Conservation (phyloP, 805 yeast genomes). For the Kuraishia cidri region DNA sequence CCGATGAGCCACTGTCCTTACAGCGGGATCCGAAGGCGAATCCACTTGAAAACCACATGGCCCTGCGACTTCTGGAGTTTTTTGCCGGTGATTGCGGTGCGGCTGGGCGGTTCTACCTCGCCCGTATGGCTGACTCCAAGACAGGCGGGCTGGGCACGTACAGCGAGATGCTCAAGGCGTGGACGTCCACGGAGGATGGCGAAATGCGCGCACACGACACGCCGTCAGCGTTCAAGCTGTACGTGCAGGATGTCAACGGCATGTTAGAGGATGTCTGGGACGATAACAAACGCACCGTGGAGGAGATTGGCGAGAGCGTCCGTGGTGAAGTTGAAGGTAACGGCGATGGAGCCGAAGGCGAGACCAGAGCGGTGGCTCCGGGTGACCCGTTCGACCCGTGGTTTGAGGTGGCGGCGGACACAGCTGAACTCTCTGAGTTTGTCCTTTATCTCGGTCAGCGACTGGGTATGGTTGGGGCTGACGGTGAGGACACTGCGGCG, state of each 20-base stretch:
- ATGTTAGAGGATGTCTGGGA: conserved; percentile 90
- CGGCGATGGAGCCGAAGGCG: conserved; percentile 79
- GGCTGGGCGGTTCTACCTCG: background rate
- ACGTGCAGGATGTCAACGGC: background rate
- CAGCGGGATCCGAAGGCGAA: background rate
- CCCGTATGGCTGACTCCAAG: background rate
- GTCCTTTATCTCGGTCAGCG: background rate
- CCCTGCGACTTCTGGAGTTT: background rate
- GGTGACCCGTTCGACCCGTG: background rate
- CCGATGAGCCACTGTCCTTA: background rate
- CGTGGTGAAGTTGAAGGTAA: conserved; percentile 79
- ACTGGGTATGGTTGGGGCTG: too few relatives aligned
- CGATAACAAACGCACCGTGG: conserved; percentile 77
- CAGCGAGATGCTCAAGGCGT: background rate
- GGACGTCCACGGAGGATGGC: background rate
- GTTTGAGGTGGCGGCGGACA: conserved; percentile 1
- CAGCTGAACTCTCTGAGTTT: background rate
- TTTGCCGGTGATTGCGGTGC: conserved; percentile 1
- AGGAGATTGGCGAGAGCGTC: conserved; percentile 54
- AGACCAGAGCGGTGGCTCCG: too few relatives aligned
- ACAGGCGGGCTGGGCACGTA: background rate
- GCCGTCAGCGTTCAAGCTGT: background rate
- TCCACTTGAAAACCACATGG: background rate
- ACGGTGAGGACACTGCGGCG: too few relatives aligned
- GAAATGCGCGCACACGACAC: background rate